These are phyloP conservation scores for Salisapilia sapeloensis DNA, from an alignment of 352 stramenopile genomes.

Conservation along the genomic window DNA sequence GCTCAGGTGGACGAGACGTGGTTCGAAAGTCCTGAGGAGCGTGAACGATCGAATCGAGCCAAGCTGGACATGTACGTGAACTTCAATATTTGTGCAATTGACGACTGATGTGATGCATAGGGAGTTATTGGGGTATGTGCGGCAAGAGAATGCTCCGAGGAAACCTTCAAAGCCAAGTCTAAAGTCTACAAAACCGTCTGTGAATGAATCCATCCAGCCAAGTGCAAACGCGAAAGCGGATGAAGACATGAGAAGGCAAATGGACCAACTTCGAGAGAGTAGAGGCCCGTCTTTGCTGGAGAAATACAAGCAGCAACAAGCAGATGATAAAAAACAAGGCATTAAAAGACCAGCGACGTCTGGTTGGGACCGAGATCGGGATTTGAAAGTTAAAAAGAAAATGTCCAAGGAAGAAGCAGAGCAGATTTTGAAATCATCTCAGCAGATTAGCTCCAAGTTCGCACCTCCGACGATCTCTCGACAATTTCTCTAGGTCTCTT, in stretches of 20 bases:
- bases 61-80: slow-evolving; percentile 60
- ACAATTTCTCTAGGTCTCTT: slow-evolving; percentile 46
- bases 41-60: slow-evolving; percentile 54
- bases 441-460: slow-evolving; percentile 77
- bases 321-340: slow-evolving; percentile 16
- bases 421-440: slow-evolving; percentile 54
- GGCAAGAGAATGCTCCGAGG: slow-evolving; percentile 40
- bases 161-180: slow-evolving; percentile 3
- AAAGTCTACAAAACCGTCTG: slow-evolving; percentile 6
- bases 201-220: slow-evolving; percentile 55
- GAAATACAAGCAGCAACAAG: slow-evolving; percentile 53
- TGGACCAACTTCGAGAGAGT: slow-evolving; percentile 32
- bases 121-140: slow-evolving; percentile 66
- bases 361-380: slow-evolving; percentile 28
- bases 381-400: slow-evolving; percentile 32
- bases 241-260: slow-evolving; percentile 46
- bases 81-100: not conserved
- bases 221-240: slow-evolving; percentile 46
- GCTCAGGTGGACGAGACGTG: slow-evolving; percentile 58
- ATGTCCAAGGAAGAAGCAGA: slow-evolving; percentile 54
- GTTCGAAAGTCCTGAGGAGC: slow-evolving; percentile 70
- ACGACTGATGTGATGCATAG: slow-evolving; percentile 7
- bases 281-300: slow-evolving; percentile 61
- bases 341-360: not conserved
- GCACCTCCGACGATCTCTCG: slow-evolving; percentile 62